Conservation (phyloP, 208 protist species). For the Histomonas meleagridis region DNA sequence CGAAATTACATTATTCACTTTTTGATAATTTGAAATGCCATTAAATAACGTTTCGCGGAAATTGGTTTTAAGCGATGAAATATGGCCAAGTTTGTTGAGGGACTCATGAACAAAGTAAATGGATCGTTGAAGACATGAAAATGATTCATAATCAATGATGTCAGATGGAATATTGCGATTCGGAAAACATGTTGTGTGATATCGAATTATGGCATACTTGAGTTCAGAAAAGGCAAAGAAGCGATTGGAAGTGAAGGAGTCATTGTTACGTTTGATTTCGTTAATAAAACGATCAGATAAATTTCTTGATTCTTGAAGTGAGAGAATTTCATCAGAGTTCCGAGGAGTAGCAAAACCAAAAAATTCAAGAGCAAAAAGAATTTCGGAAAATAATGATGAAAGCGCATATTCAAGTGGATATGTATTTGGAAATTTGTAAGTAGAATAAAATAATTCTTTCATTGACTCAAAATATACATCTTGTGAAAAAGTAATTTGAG, state of each 20-base stretch:
- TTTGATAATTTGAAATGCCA: background rate
- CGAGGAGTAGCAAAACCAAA: background rate
- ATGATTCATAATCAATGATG: background rate
- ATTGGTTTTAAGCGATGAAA: too few species aligned
- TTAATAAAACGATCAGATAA: background rate
- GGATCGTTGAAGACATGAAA: background rate
- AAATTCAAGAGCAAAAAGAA: background rate
- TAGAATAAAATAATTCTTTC: background rate
- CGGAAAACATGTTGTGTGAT: background rate
- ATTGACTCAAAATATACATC: too few species aligned
- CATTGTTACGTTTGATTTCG: background rate
- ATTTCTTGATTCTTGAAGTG: background rate
- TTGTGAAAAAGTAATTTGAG: background rate
- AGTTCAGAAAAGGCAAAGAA: background rate
- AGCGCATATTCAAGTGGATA: background rate
- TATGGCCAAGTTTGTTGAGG: background rate
- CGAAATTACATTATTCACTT: background rate
- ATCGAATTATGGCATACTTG: background rate
- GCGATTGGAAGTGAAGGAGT: background rate
- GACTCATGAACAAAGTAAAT: background rate
- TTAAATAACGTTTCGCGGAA: background rate
- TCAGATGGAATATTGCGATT: background rate
- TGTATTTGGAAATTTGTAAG: background rate
- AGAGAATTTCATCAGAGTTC: background rate
- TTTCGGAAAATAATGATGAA: background rate